phyloP scores from a whole-genome alignment of 306 rosid species.

The Styphnolobium japonicum region DNA sequence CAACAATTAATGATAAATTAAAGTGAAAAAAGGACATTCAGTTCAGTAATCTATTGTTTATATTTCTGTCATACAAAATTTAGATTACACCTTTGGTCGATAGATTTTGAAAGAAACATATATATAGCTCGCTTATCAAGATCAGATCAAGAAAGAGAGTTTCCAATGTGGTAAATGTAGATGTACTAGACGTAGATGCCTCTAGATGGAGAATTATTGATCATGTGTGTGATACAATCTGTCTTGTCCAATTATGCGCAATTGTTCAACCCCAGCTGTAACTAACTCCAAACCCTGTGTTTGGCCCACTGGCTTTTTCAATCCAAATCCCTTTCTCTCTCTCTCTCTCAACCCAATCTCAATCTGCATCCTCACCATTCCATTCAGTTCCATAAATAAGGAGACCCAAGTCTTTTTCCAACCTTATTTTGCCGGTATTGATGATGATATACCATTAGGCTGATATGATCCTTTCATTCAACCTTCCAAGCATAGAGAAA shows the following conservation, averaged over 20 bases:
- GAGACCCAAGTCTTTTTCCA: conserved; percentile 34
- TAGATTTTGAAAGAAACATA: conserved; percentile 30
- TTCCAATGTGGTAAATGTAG: conserved; percentile 30
- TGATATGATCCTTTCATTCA: conserved; percentile 40
- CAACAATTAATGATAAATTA: too few relatives aligned
- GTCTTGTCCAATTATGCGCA: conserved; percentile 62
- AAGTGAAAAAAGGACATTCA: too few relatives aligned
- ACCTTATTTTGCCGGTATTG: conserved; percentile 40
- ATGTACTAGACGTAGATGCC: conserved; percentile 37
- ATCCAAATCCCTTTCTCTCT: conserved; percentile 6
- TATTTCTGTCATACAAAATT: conserved; percentile 30
- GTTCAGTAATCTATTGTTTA: conserved; percentile 6
- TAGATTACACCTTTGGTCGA: conserved; percentile 31
- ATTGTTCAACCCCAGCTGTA: conserved; percentile 65
- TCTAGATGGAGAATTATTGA: conserved; percentile 54
- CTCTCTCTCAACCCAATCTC: conserved; percentile 27
- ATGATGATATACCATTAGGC: conserved; percentile 1
- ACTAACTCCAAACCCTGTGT: conserved; percentile 32
- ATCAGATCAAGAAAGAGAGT: conserved; percentile 54
- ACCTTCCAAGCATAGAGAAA: conserved; percentile 92
- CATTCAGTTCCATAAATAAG: conserved; percentile 29
- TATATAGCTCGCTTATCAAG: conserved; percentile 50
- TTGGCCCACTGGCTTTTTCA: conserved; percentile 38
- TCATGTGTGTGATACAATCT: conserved; percentile 45
- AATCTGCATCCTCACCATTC: conserved; percentile 41